Percentiles rank a stretch among this genome's conserved stretches.
These are phyloP conservation scores for Mycena vitilis DNA, from an alignment of 768 basidiomycete genomes.

Conservation along the genomic window DNA sequence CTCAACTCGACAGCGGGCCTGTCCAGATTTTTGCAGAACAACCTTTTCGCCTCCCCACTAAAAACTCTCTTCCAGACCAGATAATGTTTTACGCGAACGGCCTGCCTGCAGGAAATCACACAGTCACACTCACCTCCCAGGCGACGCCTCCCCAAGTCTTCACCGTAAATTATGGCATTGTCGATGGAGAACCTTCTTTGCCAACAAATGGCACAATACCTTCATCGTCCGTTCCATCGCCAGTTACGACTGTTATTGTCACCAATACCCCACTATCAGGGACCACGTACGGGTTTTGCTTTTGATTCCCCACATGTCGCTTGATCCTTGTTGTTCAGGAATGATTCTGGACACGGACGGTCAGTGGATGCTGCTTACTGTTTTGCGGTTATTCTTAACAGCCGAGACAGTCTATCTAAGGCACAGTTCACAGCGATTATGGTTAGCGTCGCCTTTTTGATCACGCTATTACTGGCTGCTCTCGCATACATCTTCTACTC, in stretches of 20 bases:
- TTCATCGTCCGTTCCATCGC: neutral
- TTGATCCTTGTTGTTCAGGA: neutral
- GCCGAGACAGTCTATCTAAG: neutral
- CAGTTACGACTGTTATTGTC: neutral
- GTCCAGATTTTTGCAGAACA: neutral
- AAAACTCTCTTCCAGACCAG: conserved; percentile 40
- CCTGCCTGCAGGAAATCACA: conserved; percentile 46
- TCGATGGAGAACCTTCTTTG: conserved; percentile 8
- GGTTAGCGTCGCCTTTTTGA: neutral
- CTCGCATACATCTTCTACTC: neutral
- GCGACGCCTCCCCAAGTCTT: conserved; percentile 36
- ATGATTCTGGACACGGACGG: neutral
- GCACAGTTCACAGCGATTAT: neutral
- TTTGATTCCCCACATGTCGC: neutral
- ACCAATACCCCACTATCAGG: neutral
- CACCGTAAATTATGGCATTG: conserved; percentile 46
- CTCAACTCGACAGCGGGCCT: conserved; percentile 42
- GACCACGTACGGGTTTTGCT: neutral
- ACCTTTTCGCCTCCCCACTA: neutral
- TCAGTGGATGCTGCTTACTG: neutral
- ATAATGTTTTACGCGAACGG: conserved; percentile 46
- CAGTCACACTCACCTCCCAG: conserved; percentile 39
- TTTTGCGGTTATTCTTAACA: neutral
- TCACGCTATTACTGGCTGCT: neutral
- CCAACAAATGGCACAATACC: neutral